Conservation (phyloP, 2,329 filamentous ascomycete genomes). For the Cercospora nicotianae region DNA sequence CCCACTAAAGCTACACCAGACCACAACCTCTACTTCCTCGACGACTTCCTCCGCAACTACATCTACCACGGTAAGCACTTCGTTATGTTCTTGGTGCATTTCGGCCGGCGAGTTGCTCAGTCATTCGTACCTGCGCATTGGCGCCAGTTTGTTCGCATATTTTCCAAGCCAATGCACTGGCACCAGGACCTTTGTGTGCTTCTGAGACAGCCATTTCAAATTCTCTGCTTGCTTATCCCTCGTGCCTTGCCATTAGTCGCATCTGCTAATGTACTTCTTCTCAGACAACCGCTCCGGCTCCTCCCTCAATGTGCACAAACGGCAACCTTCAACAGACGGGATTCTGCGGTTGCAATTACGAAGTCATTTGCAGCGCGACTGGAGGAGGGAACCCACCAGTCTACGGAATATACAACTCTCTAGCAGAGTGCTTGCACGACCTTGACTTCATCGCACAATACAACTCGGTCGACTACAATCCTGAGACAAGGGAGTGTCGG, state of each 20-base stretch:
- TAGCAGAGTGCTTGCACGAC: not conserved
- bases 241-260: not conserved
- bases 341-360: not conserved
- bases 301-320: not conserved
- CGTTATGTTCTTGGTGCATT: not conserved
- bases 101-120: not conserved
- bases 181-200: not conserved
- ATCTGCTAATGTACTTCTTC: not conserved
- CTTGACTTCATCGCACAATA: not conserved
- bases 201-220: not conserved
- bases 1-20: not conserved
- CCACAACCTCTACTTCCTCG: not conserved
- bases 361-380: not conserved
- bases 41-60: not conserved
- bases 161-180: not conserved
- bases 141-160: not conserved
- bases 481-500: not conserved
- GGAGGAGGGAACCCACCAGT: not conserved
- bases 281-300: not conserved
- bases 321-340: not conserved
- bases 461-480: not conserved
- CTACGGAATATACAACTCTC: not conserved
- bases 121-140: not conserved
- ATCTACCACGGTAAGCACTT: not conserved
- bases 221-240: not conserved